Evolutionary conservation across 1,284 basidiomycete genomes (phyloP).

Genomic region (Rhodotorula sp.): DNA sequence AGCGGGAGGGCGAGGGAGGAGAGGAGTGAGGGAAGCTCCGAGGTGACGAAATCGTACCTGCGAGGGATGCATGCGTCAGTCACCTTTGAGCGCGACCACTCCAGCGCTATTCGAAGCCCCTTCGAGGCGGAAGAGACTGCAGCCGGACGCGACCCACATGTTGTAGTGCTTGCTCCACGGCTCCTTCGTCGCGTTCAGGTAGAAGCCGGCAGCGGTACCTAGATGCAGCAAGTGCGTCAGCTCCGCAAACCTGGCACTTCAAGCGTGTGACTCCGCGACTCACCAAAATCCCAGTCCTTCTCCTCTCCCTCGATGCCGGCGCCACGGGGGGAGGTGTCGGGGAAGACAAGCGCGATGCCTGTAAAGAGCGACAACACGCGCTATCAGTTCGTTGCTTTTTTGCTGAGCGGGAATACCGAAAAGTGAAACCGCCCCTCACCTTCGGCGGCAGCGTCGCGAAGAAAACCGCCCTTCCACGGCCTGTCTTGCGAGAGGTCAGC

Average conservation of each 20-base stretch:
- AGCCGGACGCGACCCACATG: conserved; percentile 57
- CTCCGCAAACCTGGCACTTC: too few species aligned
- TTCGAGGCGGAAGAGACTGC: too few species aligned
- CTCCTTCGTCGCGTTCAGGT: conserved; percentile 78
- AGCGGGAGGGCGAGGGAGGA: conserved; percentile 64
- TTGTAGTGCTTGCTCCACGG: conserved; percentile 82
- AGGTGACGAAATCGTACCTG: conserved; percentile 65
- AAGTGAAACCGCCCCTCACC: conserved; percentile 42
- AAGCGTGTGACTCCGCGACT: neutral
- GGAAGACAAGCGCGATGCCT: conserved; percentile 85
- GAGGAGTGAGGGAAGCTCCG: conserved; percentile 77
- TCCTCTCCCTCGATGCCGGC: conserved; percentile 83
- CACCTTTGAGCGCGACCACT: too few species aligned
- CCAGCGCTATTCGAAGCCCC: too few species aligned
- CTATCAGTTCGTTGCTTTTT: neutral
- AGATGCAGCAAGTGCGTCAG: neutral
- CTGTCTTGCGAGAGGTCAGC: conserved; percentile 49
- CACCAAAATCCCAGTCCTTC: conserved; percentile 70
- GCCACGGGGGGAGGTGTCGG: conserved; percentile 92
- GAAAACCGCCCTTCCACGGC: conserved; percentile 82
- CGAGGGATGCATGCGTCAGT: neutral
- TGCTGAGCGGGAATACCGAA: neutral
- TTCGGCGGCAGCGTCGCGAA: conserved; percentile 72
- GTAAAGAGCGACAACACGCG: too few species aligned
- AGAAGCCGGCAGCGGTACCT: conserved; percentile 77